A percentile compares a stretch with the other conserved stretches of the same genome.
Conservation (phyloP, 306 rosid genomes). For the Pterocarpus santalinus region DNA sequence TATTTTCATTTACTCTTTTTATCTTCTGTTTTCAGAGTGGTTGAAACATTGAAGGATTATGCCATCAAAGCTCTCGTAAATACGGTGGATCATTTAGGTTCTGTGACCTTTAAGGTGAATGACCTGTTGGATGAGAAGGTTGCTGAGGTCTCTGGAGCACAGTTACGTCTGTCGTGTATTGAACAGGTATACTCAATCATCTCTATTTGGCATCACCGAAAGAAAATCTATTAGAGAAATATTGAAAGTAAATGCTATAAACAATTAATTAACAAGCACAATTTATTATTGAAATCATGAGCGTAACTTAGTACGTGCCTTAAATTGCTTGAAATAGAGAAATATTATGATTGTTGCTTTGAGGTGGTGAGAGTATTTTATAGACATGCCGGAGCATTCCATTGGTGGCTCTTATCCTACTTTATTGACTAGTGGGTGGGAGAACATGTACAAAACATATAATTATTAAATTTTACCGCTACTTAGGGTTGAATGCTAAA, state of each 20-base stretch:
- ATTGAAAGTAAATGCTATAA: background rate
- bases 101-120: constrained; percentile 78
- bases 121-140: constrained; percentile 81
- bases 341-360: background rate
- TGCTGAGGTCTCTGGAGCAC: constrained; percentile 74
- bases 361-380: background rate
- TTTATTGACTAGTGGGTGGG: too few relatives aligned
- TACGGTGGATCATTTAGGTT: constrained; percentile 91
- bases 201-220: background rate
- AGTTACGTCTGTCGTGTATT: constrained; percentile 72
- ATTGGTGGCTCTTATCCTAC: background rate
- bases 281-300: constrained; percentile 2
- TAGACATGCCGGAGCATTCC: background rate
- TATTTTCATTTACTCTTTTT: background rate
- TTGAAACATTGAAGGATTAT: constrained; percentile 82
- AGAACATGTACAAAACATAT: too few relatives aligned
- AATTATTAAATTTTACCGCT: too few relatives aligned
- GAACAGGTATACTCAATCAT: constrained; percentile 65
- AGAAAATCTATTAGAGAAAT: background rate
- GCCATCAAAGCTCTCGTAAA: constrained; percentile 85
- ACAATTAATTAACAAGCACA: background rate
- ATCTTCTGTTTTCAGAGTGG: constrained; percentile 60
- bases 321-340: background rate
- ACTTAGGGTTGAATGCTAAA: too few relatives aligned
- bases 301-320: background rate